phyloP scores from a whole-genome alignment of 331 rosid genomes.

The Cydonia oblonga region DNA sequence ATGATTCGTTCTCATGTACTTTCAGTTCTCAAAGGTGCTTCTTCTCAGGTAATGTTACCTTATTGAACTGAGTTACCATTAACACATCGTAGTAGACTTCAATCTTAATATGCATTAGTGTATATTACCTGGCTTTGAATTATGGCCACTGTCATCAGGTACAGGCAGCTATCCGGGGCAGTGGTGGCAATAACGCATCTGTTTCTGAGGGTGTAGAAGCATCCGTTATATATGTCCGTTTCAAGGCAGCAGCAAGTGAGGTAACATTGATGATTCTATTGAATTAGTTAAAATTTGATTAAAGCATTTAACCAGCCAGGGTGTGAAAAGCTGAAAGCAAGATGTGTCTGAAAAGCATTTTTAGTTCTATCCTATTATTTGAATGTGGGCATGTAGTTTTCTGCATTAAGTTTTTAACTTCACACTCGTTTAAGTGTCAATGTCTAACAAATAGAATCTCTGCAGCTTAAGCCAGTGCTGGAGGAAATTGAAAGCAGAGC shows the following conservation, averaged over 20 bases:
- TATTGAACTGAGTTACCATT: constrained; percentile 6
- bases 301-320: not conserved
- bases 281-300: not conserved
- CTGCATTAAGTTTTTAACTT: not conserved
- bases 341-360: not conserved
- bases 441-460: constrained; percentile 20
- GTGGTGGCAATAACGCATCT: constrained; percentile 53
- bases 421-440: not conserved
- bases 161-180: constrained; percentile 77
- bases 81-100: not conserved
- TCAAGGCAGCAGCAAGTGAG: constrained; percentile 98
- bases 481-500: constrained; percentile 93
- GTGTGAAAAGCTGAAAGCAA: not conserved
- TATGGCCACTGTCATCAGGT: constrained; percentile 41
- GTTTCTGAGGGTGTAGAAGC: constrained; percentile 98
- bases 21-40: constrained; percentile 80
- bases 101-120: not conserved
- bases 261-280: constrained; percentile 21
- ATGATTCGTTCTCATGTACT: constrained; percentile 89
- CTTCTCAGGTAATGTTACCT: constrained; percentile 72
- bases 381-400: not conserved
- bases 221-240: constrained; percentile 87
- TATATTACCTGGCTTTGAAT: not conserved
- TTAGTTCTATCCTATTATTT: not conserved
- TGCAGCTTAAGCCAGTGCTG: constrained; percentile 84